A percentile compares a stretch with the other conserved stretches of the same genome.
These are phyloP conservation scores for Mucor sp. DNA, from an alignment of 371 early-diverging fungal genomes.

Conservation along the genomic window DNA sequence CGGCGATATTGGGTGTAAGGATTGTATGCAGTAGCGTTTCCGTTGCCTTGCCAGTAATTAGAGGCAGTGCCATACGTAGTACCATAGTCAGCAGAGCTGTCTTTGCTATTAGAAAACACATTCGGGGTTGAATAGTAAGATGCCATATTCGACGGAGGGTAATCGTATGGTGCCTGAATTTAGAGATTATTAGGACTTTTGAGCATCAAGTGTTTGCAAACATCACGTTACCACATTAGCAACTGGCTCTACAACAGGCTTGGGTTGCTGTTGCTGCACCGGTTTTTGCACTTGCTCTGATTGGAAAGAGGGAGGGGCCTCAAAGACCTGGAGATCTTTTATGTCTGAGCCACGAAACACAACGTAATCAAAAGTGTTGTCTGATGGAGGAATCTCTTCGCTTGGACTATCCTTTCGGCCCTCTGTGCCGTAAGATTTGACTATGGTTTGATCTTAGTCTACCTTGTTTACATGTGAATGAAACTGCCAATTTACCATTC, in stretches of 20 bases:
- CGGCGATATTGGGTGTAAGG: background rate
- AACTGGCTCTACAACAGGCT: background rate
- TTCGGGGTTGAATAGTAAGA: background rate
- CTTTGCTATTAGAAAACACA: background rate
- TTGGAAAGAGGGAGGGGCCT: conserved; percentile 52
- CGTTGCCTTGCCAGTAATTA: background rate
- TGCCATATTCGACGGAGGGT: background rate
- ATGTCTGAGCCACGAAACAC: conserved; percentile 93
- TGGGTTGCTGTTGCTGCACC: background rate
- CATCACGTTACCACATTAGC: background rate
- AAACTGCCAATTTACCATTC: conserved; percentile 56
- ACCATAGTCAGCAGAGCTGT: background rate
- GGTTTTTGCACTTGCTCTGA: background rate
- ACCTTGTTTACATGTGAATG: background rate
- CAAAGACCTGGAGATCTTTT: conserved; percentile 87
- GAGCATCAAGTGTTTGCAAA: background rate
- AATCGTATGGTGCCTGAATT: background rate
- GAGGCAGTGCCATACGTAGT: background rate
- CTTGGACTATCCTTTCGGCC: conserved; percentile 75
- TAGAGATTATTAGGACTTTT: background rate
- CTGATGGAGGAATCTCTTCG: conserved; percentile 82
- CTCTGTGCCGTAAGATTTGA: conserved; percentile 83
- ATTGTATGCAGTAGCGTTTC: background rate
- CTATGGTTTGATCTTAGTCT: conserved; percentile 28
- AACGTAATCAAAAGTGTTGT: conserved; percentile 86